phyloP scores from a whole-genome alignment of 805 yeast genomes.

The Danielozyma ontarioensis region DNA sequence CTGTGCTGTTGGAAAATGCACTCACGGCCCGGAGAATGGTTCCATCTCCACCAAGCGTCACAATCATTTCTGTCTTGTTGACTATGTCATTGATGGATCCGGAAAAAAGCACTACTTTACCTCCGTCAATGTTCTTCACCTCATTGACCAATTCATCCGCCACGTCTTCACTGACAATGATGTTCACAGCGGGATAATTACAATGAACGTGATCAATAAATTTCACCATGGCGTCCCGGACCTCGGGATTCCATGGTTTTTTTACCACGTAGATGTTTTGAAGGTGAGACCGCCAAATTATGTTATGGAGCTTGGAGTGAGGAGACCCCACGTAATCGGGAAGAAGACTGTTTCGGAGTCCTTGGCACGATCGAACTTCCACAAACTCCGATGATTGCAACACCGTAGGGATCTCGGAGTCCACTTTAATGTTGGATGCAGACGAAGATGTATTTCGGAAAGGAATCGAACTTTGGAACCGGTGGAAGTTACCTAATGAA shows the following conservation, averaged over 20 bases:
- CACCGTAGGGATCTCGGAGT: too few species aligned
- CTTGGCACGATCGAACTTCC: not conserved
- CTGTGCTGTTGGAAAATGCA: slow-evolving; percentile 61
- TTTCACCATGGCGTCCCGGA: slow-evolving; percentile 58
- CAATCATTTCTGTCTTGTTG: slow-evolving; percentile 68
- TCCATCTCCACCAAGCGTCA: slow-evolving; percentile 96
- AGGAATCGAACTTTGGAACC: slow-evolving; percentile 1
- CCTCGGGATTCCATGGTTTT: slow-evolving; percentile 72
- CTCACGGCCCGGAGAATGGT: slow-evolving; percentile 84
- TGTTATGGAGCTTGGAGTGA: slow-evolving; percentile 54
- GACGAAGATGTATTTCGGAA: too few species aligned
- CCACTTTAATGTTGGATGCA: too few species aligned
- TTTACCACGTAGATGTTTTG: slow-evolving; percentile 76
- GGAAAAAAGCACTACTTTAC: slow-evolving; percentile 38
- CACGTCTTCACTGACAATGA: slow-evolving; percentile 71
- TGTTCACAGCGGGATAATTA: slow-evolving; percentile 65
- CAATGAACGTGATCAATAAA: slow-evolving; percentile 59
- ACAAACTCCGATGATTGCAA: too few species aligned
- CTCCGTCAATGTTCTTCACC: too few species aligned
- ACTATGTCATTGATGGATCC: slow-evolving; percentile 56
- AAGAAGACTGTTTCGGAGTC: not conserved
- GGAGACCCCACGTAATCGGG: slow-evolving; percentile 55
- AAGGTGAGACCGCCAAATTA: slow-evolving; percentile 70
- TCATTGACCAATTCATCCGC: slow-evolving; percentile 58
- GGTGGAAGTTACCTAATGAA: too few species aligned